These are phyloP conservation scores for Trypanosoma lewisi DNA, from an alignment of 208 protist genomes.

Conservation along the genomic window DNA sequence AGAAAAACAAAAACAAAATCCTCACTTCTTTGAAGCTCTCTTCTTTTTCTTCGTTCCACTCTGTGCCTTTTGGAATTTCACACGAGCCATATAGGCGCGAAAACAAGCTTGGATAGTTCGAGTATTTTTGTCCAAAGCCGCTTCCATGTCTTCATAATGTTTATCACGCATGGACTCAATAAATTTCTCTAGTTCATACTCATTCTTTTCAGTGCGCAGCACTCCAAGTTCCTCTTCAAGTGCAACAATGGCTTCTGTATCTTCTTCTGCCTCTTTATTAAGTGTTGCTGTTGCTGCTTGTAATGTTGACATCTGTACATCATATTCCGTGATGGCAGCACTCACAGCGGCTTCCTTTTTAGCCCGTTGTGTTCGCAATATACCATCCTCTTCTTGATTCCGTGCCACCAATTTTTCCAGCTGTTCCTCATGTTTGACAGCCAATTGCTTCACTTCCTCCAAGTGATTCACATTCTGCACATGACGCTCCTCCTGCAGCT, in stretches of 20 bases:
- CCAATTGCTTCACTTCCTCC: constrained; percentile 40
- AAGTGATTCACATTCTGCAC: constrained; percentile 49
- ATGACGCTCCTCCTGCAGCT: constrained; percentile 47
- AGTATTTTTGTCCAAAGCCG: constrained; percentile 41
- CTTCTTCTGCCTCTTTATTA: constrained; percentile 72
- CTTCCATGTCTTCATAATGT: constrained; percentile 51
- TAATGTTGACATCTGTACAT: constrained; percentile 56
- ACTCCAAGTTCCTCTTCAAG: constrained; percentile 62
- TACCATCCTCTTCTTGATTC: constrained; percentile 54
- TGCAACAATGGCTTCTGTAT: constrained; percentile 62
- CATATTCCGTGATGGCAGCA: constrained; percentile 82
- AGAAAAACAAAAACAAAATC: neutral
- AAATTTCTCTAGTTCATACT: constrained; percentile 71
- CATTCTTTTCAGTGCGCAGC: constrained; percentile 48
- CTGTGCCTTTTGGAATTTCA: constrained; percentile 25
- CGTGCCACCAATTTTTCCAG: constrained; percentile 35
- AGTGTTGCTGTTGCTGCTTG: constrained; percentile 41
- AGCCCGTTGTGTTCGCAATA: constrained; percentile 60
- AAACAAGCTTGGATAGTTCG: constrained; percentile 87
- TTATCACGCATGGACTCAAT: constrained; percentile 67
- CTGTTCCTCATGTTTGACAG: constrained; percentile 35
- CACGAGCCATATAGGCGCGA: constrained; percentile 55
- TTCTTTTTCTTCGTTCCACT: constrained; percentile 29
- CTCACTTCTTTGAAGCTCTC: constrained; percentile 37
- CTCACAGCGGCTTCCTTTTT: constrained; percentile 84